These are phyloP conservation scores for Candida pseudoglaebosa DNA, from an alignment of 805 yeast genomes.

Conservation along the genomic window DNA sequence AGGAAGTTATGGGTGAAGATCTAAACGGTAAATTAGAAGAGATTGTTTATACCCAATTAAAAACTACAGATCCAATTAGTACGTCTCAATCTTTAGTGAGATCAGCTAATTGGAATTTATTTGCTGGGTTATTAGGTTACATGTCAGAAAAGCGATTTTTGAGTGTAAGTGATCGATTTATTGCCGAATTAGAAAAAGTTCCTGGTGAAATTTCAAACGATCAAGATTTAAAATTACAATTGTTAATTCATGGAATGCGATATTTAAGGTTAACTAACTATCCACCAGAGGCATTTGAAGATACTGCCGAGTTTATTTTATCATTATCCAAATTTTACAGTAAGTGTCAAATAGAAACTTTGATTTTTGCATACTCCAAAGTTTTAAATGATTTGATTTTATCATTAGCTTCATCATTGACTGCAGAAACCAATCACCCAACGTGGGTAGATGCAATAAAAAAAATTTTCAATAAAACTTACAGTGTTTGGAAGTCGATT, in stretches of 20 bases:
- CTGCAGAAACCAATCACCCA: constrained; percentile 96
- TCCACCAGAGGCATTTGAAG: constrained; percentile 89
- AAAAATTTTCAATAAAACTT: constrained; percentile 50
- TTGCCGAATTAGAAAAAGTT: constrained; percentile 84
- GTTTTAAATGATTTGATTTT: constrained; percentile 70
- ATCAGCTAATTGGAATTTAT: constrained; percentile 89
- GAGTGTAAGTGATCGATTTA: constrained; percentile 88
- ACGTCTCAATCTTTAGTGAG: constrained; percentile 61
- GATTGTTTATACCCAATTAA: constrained; percentile 84
- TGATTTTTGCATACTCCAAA: constrained; percentile 78
- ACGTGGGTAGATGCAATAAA: constrained; percentile 84
- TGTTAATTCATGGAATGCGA: constrained; percentile 89
- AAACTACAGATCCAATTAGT: constrained; percentile 81
- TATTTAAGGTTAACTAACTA: constrained; percentile 73
- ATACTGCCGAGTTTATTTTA: constrained; percentile 84
- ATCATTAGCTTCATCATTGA: constrained; percentile 78
- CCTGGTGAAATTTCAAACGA: constrained; percentile 41
- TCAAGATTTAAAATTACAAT: constrained; percentile 56
- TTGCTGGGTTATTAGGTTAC: constrained; percentile 83
- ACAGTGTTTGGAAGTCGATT: constrained; percentile 38
- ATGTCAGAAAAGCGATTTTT: constrained; percentile 84
- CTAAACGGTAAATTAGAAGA: constrained; percentile 84
- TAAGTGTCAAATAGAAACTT: constrained; percentile 57
- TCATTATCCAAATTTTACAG: constrained; percentile 82
- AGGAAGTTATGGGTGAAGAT: constrained; percentile 70